Conservation (phyloP, 495 filamentous ascomycete genomes). For the Trypethelium eluteriae region DNA sequence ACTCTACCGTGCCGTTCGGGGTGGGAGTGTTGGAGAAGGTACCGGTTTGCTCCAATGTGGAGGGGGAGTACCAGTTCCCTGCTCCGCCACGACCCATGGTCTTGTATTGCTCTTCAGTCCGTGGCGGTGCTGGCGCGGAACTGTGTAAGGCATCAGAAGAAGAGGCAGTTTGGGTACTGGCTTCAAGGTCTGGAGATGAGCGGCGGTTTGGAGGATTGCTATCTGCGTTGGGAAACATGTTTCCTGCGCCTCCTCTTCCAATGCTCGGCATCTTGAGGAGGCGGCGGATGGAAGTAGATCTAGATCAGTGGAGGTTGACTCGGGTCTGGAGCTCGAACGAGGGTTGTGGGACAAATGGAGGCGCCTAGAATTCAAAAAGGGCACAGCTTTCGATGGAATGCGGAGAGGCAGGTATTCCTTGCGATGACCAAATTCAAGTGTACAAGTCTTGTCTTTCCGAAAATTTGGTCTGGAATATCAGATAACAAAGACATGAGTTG, state of each 20-base stretch:
- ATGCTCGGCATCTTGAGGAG: constrained; percentile 24
- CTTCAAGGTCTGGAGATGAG: constrained; percentile 29
- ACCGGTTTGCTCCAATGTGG: constrained; percentile 27
- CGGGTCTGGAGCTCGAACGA: background rate
- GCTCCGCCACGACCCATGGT: constrained; percentile 54
- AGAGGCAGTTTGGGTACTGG: constrained; percentile 32
- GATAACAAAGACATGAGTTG: no score
- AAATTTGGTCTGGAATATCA: no score
- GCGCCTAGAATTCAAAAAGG: no score
- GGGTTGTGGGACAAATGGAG: no score
- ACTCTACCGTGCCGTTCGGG: background rate
- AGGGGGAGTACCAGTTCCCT: constrained; percentile 49
- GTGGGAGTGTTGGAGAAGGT: constrained; percentile 15
- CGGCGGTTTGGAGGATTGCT: background rate
- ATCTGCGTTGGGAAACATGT: constrained; percentile 48
- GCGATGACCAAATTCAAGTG: no score
- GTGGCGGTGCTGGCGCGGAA: background rate
- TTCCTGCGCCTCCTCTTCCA: constrained; percentile 57
- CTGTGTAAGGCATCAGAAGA: constrained; percentile 16
- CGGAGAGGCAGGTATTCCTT: no score
- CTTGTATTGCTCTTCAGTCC: constrained; percentile 36
- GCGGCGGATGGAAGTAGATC: background rate
- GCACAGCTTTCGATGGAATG: no score
- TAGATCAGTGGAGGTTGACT: background rate
- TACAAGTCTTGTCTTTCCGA: no score